Evolutionary conservation across 805 yeast genomes (phyloP), one percentile per base, ranked within the genome.

Genomic region (Myxozyma sirexii): DNA sequence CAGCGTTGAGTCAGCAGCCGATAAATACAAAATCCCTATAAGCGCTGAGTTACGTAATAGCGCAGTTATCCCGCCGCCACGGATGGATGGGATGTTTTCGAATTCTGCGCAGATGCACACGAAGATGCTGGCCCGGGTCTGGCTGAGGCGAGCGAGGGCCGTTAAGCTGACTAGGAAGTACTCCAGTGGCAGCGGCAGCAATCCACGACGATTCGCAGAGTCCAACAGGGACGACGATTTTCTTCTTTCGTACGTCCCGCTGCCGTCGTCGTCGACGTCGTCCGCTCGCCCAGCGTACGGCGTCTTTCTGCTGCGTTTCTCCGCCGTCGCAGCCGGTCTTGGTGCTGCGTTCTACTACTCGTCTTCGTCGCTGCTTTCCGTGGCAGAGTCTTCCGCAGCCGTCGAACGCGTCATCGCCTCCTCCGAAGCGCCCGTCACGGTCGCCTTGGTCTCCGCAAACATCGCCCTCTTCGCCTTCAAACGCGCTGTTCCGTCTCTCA

Each of bases 361-460:
- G 19, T 42, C 58, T 2, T 24, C 33, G 13, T 8, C 26, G 13
- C 42, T 35, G 10, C 47, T 50, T n/a, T 15, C 17, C 23, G 15
- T 15, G n/a, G 54, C 54, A 1, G 42, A 33, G 15, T 24, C 27
- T 6, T 21, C 33, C 8, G 42, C 39, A 3, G 24, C 42, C 8
- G 7, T 56, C 12, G 21, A 39, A 4, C 26, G 42, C 15, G 26
- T 60, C 39, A 12, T 56, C 43, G 17, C 13, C 4, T 15, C 41
- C 15, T 53, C 57, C 4, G 44, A 37, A 4, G 59, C 63, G 24
- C 65, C 65, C 2, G 54, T 61, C 17, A 61, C 65, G 7, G 35
- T 38, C n/a, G 13, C 62, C 8, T 54, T 61, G 4, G 47, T 51
- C 35, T 52, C 45, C 24, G 27, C 43, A 19, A 51, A 52, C 19